phyloP scores from a whole-genome alignment of 2,329 filamentous ascomycete species.

The Fusarium albidum region DNA sequence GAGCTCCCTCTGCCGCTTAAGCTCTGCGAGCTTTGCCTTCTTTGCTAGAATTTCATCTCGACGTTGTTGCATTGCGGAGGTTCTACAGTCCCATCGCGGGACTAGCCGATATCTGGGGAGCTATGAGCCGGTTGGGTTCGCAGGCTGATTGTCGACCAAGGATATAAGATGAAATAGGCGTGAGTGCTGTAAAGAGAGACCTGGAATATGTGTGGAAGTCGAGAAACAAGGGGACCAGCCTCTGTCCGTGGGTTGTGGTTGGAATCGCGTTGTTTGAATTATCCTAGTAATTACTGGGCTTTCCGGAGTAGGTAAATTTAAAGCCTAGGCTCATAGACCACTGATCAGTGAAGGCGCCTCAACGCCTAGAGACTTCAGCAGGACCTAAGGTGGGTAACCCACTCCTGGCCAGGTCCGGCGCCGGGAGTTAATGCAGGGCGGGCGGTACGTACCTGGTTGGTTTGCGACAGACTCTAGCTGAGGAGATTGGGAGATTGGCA shows the following conservation, averaged over 20 bases:
- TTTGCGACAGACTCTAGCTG: neutral
- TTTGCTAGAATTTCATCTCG: constrained; percentile 97
- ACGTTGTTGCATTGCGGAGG: constrained; percentile 74
- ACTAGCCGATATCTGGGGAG: constrained; percentile 37
- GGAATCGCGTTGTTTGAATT: constrained; percentile 19
- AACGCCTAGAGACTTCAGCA: constrained; percentile 21
- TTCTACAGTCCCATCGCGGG: constrained; percentile 58
- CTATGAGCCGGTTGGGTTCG: constrained; percentile 28
- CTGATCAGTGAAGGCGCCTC: constrained; percentile 3
- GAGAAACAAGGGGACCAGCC: neutral
- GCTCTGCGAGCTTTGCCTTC: constrained; percentile 94
- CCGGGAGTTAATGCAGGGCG: neutral
- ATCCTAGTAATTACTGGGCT: neutral
- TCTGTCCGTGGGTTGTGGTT: constrained; percentile 1
- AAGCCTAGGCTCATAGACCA: too few relatives aligned
- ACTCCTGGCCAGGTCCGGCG: too few relatives aligned
- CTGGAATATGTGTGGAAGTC: neutral
- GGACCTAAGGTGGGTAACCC: constrained; percentile 7
- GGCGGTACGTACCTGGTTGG: constrained; percentile 12
- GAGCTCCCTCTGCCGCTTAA: constrained; percentile 90
- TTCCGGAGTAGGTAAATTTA: constrained; percentile 15
- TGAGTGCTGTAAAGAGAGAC: too few relatives aligned
- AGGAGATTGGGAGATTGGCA: constrained; percentile 5
- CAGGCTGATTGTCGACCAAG: constrained; percentile 4
- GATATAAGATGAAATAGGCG: constrained; percentile 1